Evolutionary conservation across 352 stramenopile species (phyloP).

Genomic region (Phytopythium ostracodes): DNA sequence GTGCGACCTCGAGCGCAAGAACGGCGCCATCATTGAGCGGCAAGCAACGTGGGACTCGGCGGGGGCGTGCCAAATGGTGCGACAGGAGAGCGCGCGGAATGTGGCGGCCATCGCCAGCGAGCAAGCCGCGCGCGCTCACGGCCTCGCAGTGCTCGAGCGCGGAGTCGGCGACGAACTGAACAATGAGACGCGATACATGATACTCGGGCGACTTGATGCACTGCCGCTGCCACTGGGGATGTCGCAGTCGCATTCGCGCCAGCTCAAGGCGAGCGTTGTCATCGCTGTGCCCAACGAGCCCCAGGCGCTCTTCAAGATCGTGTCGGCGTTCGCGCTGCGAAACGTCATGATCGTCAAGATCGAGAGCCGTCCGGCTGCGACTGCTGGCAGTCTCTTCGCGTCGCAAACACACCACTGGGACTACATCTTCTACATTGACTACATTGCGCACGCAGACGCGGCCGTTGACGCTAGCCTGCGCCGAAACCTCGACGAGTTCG

Average conservation of each 20-base stretch:
- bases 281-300: conserved; percentile 67
- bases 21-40: conserved; percentile 48
- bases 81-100: conserved; percentile 38
- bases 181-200: conserved; percentile 73
- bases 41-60: conserved; percentile 65
- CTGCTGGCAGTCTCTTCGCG: conserved; percentile 49
- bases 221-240: conserved; percentile 30
- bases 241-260: conserved; percentile 10
- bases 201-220: conserved; percentile 52
- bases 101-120: conserved; percentile 65
- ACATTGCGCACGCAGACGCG: conserved; percentile 44
- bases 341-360: conserved; percentile 83
- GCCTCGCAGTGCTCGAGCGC: conserved; percentile 48
- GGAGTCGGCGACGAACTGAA: conserved; percentile 61
- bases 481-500: conserved; percentile 69
- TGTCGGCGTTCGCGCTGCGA: conserved; percentile 69
- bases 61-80: conserved; percentile 61
- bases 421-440: conserved; percentile 83
- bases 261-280: conserved; percentile 66
- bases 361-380: conserved; percentile 69
- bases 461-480: conserved; percentile 47
- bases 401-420: conserved; percentile 73
- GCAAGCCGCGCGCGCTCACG: conserved; percentile 46
- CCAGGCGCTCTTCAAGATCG: conserved; percentile 72
- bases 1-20: conserved; percentile 53